These are phyloP conservation scores for Lumnitzera racemosa DNA, from an alignment of 345 rosid species.

Conservation along the genomic window DNA sequence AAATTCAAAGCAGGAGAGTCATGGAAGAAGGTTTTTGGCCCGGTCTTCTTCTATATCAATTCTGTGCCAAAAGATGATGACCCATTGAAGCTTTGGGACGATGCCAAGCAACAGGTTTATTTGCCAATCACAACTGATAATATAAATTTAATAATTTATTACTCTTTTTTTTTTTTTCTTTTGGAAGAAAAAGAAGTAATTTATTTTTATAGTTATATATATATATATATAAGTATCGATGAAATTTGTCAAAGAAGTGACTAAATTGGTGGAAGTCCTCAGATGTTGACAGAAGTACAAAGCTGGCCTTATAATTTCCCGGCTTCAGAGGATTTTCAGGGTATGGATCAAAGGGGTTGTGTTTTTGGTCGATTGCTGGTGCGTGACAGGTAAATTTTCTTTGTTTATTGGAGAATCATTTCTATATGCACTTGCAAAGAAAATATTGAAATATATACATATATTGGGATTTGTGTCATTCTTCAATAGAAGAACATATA, in stretches of 20 bases:
- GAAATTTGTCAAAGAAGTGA: too few species aligned
- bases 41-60: slow-evolving; percentile 66
- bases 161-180: too few species aligned
- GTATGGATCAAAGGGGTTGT: slow-evolving; percentile 43
- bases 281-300: slow-evolving; percentile 56
- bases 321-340: slow-evolving; percentile 54
- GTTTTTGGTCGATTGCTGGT: slow-evolving; percentile 54
- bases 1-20: slow-evolving; percentile 55
- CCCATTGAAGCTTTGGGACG: slow-evolving; percentile 57
- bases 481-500: too few species aligned
- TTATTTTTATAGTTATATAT: too few species aligned
- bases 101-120: slow-evolving; percentile 67
- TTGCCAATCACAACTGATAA: not conserved
- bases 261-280: not conserved
- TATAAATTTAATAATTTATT: too few species aligned
- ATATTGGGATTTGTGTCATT: too few species aligned
- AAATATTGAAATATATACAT: too few species aligned
- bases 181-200: too few species aligned
- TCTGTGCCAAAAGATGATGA: slow-evolving; percentile 23
- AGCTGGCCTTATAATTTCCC: slow-evolving; percentile 83
- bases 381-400: slow-evolving; percentile 38
- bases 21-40: slow-evolving; percentile 95
- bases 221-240: too few species aligned
- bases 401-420: not conserved
- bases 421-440: too few species aligned